These are phyloP conservation scores for Russula sp. DNA, from an alignment of 768 basidiomycete genomes.

Conservation along the genomic window DNA sequence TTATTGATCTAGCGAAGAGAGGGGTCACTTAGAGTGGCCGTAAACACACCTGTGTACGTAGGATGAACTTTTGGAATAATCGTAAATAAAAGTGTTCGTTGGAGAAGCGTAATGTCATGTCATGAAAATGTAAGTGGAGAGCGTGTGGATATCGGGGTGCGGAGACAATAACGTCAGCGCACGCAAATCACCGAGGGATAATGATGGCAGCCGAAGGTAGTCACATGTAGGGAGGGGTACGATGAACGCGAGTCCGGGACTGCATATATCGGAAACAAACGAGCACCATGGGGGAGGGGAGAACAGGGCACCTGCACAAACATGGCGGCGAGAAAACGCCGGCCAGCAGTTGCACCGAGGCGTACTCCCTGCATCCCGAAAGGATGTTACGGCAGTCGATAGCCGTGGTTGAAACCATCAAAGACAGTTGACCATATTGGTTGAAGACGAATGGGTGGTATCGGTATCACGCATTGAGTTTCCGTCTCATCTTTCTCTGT, in stretches of 20 bases:
- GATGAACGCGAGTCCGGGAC: constrained; percentile 3
- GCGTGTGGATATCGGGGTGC: background rate
- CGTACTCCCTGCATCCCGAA: background rate
- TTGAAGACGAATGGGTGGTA: background rate
- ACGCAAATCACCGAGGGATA: constrained; percentile 2
- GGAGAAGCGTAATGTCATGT: constrained; percentile 17
- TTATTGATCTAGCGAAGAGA: background rate
- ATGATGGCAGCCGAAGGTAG: constrained; percentile 3
- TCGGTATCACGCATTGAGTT: constrained; percentile 23
- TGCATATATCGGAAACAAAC: constrained; percentile 7
- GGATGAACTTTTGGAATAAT: constrained; percentile 3
- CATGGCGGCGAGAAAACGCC: background rate
- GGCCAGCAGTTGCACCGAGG: background rate
- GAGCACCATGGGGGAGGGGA: background rate
- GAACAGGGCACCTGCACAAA: constrained; percentile 1
- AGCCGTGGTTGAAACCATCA: constrained; percentile 27
- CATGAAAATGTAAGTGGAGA: constrained; percentile 13
- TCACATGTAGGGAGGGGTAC: constrained; percentile 11
- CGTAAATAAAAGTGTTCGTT: constrained; percentile 5
- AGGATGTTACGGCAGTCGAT: constrained; percentile 16
- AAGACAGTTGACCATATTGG: constrained; percentile 15
- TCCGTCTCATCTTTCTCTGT: constrained; percentile 40
- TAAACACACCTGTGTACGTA: constrained; percentile 17
- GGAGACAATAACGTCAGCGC: constrained; percentile 1
- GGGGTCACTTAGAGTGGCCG: constrained; percentile 6